Conservation (phyloP, 129 eudicot genomes). For the Saposhnikovia divaricata region DNA sequence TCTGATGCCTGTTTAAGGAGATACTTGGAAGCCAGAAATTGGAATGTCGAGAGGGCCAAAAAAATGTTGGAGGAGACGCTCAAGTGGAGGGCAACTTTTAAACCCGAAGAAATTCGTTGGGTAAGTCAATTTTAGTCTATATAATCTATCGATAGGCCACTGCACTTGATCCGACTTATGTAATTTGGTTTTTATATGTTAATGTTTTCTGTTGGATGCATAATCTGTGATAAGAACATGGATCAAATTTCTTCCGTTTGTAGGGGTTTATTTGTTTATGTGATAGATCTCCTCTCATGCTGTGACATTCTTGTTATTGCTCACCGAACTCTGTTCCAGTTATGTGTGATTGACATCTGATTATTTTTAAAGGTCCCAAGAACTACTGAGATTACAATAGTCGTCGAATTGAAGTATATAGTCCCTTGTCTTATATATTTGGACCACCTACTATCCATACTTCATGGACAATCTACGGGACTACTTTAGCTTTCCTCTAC, state of each 20-base stretch:
- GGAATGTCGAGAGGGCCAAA: constrained; percentile 80
- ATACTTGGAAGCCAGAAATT: constrained; percentile 75
- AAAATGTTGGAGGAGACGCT: constrained; percentile 89
- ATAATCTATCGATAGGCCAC: not conserved
- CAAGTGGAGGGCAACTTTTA: constrained; percentile 69
- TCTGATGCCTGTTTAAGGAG: constrained; percentile 71
- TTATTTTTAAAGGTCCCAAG: not conserved
- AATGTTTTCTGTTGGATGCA: not conserved
- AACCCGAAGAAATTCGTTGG: constrained; percentile 95
- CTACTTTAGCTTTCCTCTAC: not conserved
- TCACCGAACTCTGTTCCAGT: not conserved
- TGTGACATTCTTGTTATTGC: not conserved
- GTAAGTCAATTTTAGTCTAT: constrained; percentile 22
- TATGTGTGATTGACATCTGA: not conserved
- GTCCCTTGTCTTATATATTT: not conserved
- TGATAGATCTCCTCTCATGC: not conserved
- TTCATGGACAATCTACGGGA: not conserved
- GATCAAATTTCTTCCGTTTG: not conserved
- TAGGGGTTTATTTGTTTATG: not conserved
- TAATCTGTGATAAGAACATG: not conserved
- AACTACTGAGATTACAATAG: no score
- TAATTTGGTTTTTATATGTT: not conserved
- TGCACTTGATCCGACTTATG: not conserved
- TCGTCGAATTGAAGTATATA: not conserved
- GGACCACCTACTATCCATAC: not conserved